Evolutionary conservation across 176 grass and related monocot species (phyloP).

Genomic region (Triticum turgidum): DNA sequence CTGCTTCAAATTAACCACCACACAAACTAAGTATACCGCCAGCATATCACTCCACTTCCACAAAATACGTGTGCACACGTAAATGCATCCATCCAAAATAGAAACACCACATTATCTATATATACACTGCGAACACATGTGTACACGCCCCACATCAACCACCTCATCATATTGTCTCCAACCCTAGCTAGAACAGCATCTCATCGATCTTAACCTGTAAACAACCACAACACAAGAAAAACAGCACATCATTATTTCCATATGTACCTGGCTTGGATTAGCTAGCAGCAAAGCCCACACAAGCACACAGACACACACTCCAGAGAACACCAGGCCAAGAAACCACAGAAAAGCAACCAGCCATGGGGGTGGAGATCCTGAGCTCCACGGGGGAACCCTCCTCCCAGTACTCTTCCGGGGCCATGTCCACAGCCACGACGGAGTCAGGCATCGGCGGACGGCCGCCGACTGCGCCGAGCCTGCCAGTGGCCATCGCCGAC

Average conservation of each 20-base stretch:
- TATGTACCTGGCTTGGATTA: constrained; percentile 15
- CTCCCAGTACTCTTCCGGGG: constrained; percentile 21
- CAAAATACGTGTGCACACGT: not conserved
- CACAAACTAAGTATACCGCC: not conserved
- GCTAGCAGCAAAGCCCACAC: not conserved
- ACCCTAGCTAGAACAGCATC: constrained; percentile 36
- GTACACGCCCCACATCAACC: not conserved
- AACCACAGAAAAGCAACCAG: constrained; percentile 5
- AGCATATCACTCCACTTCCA: not conserved
- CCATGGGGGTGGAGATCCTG: constrained; percentile 41
- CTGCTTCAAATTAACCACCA: no score
- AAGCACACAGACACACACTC: not conserved
- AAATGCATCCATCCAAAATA: constrained; percentile 22
- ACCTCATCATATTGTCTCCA: not conserved
- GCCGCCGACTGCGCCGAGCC: not conserved
- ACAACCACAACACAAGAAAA: not conserved
- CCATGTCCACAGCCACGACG: constrained; percentile 47
- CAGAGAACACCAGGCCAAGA: constrained; percentile 20
- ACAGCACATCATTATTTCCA: constrained; percentile 15
- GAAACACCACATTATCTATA: constrained; percentile 19
- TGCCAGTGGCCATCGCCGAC: not conserved
- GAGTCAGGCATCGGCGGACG: constrained; percentile 22
- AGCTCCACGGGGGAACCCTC: constrained; percentile 15
- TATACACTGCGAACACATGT: not conserved
- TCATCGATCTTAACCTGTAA: not conserved